Base-by-base conservation (phyloP, 768 basidiomycete genomes). In the Harrya chromipes region DNA sequence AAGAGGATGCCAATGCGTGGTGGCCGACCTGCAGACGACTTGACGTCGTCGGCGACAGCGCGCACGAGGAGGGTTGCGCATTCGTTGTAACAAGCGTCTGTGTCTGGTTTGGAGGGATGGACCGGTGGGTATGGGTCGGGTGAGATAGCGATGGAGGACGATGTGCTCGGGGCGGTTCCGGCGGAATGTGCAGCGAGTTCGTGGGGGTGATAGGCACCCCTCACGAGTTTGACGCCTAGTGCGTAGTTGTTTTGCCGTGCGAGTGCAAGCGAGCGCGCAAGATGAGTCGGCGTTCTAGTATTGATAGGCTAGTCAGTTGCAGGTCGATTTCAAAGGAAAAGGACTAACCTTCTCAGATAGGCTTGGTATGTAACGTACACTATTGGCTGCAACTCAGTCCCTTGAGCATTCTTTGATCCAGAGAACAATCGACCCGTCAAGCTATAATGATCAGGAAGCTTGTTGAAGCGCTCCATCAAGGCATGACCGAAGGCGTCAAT, bases 341-440 rank as follows among this genome's bases (percentile, higher is more conserved):
- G 24, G 35, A 55, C 70, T 26, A 48, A 85, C 83, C 91, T 76
- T 37, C 80, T 80, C 20, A 97, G 79, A 68, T 95, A 97, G 0
- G 91, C 87, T 63, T 97, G 94, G 69, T 84, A 92, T 0, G 94
- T 97, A 2, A 80, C 84, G 65, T 94, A 94, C 1, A 93, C 69
- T 4, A 92, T 71, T 0, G 91, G 90, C 47, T 83, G 82, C 5
- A 81, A 68, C n/a, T 54, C 54, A n/a, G 21, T 21, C 2, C n/a
- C 33, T 16, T 11, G 23, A 6, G 45, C 10, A 14, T 38, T 26
- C 6, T 13, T 50, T 13, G 45, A 3, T 40, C 29, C 34, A 39
- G 43, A 39, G 4, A 20, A 29, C 50, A 43, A 56, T 58, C 47
- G 23, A 27, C 37, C 35, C 11, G 29, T 12, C 24, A 33, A 12